Evolutionary conservation across 108 stramenopile species (phyloP).

Genomic region (Tribonema minus): DNA sequence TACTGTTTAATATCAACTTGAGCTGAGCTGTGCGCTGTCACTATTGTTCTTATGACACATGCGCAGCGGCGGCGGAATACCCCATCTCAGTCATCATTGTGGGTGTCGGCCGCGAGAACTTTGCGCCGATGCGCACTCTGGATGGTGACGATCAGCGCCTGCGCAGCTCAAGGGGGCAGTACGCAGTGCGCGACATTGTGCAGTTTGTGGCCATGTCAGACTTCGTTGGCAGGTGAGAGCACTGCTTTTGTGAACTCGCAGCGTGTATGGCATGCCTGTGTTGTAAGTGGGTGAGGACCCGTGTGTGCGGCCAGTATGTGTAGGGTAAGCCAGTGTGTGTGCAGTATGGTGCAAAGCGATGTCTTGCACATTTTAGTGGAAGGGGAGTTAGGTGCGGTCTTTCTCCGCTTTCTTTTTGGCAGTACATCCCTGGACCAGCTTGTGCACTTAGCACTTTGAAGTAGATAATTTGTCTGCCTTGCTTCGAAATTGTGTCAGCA

Average conservation of each 20-base stretch:
- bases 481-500: no score
- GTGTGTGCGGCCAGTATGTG: not conserved
- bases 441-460: no score
- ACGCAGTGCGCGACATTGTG: constrained; percentile 57
- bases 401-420: no score
- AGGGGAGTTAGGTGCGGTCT: no score
- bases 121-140: constrained; percentile 39
- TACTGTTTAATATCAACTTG: no score
- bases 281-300: not conserved
- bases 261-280: not conserved
- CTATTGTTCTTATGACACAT: no score
- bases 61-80: constrained; percentile 34
- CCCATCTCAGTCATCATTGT: constrained; percentile 55
- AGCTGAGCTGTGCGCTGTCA: no score
- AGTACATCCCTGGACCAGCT: no score
- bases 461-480: no score
- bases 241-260: constrained; percentile 36
- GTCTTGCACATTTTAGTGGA: not conserved
- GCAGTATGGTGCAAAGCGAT: not conserved
- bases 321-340: not conserved
- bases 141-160: constrained; percentile 53
- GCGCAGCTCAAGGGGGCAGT: constrained; percentile 20
- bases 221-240: constrained; percentile 20
- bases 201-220: constrained; percentile 54
- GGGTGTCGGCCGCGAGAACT: constrained; percentile 55